Base-by-base conservation (phyloP, 2,329 filamentous ascomycete species). In the Fusarium musae region DNA sequence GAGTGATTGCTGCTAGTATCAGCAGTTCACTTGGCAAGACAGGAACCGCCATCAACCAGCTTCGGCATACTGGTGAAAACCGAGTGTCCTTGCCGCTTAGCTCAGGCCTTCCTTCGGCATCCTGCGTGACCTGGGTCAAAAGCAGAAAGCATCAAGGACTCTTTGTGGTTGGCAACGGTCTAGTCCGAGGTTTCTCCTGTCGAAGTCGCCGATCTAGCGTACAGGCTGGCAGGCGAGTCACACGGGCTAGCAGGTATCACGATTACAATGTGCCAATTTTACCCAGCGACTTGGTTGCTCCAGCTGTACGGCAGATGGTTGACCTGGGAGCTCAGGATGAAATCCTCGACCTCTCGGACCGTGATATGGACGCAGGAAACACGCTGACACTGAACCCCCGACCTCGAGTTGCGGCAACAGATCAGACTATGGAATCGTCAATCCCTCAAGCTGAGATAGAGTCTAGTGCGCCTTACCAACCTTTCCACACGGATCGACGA, bases 401-500 rank as follows among this genome's bases (percentile, higher is more conserved):
- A 73, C 76, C 82, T 46, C 77, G 79, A 60, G 80, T 78, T 76
- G 77, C 73, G 72, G 79, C 78, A 56, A 77, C 73, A 75, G 85
- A 83, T 77, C 83, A 81, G 77, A 84, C 82, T 62, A 88, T 85
- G 80, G 92, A 85, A 82, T 93, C 83, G 80, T 93, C 84, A 80
- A 95, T 89, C 63, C 90, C 90, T 2, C 89, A 92, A 73, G 94
- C 94, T 10, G 95, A 98, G 84, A 97, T 97, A 73, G 96, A 99
- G 79, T 97, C 96, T 3, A 98, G 96, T 78, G 93, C 95, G 9
- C 94, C 96, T 5, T 98, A 97, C 77, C 95, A 97, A 78, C 96
- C 96, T 2, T 98, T 98, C 84, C 96, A 98, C 80, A 96, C 95
- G 0, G 95, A 98, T 78, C 89, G 91, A 61, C 90, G 96, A 6